Evolutionary conservation across 2,329 filamentous ascomycete genomes (phyloP), one percentile per base, ranked within the genome.

Genomic region (Dothiorella sarmentorum): DNA sequence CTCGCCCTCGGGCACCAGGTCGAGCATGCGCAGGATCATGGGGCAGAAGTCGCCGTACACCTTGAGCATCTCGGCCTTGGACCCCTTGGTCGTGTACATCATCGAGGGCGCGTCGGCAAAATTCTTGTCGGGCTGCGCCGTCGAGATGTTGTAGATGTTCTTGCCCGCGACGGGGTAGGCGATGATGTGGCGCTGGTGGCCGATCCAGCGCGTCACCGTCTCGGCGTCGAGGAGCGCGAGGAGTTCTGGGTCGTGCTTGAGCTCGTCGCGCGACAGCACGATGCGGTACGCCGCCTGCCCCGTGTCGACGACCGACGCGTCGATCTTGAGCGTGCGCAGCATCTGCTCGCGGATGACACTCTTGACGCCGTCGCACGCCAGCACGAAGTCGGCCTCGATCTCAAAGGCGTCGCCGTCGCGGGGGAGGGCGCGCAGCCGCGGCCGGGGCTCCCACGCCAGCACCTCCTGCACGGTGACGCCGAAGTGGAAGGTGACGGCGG

Each of bases 201-300:
- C 89, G 53, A 92, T 87, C 89, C 88, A 92, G 51, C 89, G 82
- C 37, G 85, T 86, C 2, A 88, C 88, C 49, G 81, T 78, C 66
- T 90, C 82, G 42, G 80, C 78, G 64, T 89, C 83, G 20, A 92
- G 78, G 9, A 91, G 79, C n/a, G 75, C 79, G 56, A 87, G 76
- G 47, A 91, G 77, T 63, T 89, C 86, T 0, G 87, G 81, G 64
- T 91, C 87, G 20, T 81, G 64, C 58, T 79, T 73, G 82, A 92
- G 88, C 60, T 87, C 79, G 27, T 83, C 80, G 11, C 88, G 83
- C 1, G 81, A 82, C 17, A 92, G 79, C 83, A 92, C 88, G 72
- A 92, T 89, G 11, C 89, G 83, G 75, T 92, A 92, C 2, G 88
- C 87, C 0, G 89, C 89, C 73, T 91, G 87, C 3, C 87, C 84